These are phyloP conservation scores for Bipolaris gigantea DNA, from an alignment of 2,329 filamentous ascomycete genomes.

Conservation along the genomic window DNA sequence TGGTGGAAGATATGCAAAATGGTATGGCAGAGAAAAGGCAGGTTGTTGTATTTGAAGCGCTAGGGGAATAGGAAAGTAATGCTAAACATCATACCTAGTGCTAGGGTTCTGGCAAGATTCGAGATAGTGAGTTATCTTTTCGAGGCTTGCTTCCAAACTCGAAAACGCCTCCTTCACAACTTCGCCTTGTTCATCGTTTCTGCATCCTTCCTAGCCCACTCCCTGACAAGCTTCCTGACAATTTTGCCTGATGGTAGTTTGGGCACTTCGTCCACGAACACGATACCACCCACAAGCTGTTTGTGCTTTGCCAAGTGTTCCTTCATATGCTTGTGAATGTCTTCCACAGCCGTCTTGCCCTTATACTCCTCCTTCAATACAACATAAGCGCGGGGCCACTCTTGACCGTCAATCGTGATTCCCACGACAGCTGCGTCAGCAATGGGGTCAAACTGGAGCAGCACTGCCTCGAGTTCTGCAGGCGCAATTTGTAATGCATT, in stretches of 20 bases:
- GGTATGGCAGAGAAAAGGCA: slow-evolving; percentile 44
- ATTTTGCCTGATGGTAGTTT: slow-evolving; percentile 63
- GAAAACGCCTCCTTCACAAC: slow-evolving; percentile 11
- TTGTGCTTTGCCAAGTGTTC: slow-evolving; percentile 57
- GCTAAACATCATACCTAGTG: no score
- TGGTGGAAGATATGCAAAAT: slow-evolving; percentile 46
- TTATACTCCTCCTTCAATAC: slow-evolving; percentile 52
- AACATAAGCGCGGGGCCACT: slow-evolving; percentile 59
- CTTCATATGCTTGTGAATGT: slow-evolving; percentile 46
- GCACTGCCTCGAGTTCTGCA: slow-evolving; percentile 52
- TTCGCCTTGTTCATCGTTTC: slow-evolving; percentile 36
- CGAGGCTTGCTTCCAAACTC: no score
- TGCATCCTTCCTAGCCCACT: slow-evolving; percentile 60
- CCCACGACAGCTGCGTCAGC: slow-evolving; percentile 61
- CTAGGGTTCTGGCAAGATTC: no score
- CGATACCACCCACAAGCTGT: slow-evolving; percentile 55
- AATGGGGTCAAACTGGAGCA: slow-evolving; percentile 56
- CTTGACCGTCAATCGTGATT: slow-evolving; percentile 54
- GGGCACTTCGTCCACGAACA: slow-evolving; percentile 60
- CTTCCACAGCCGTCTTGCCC: slow-evolving; percentile 30
- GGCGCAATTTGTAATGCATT: slow-evolving; percentile 46
- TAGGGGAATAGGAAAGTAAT: no score
- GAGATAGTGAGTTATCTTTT: background rate
- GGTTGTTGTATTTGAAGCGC: slow-evolving; percentile 40
- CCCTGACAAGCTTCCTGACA: slow-evolving; percentile 57